Evolutionary conservation across 2,329 filamentous ascomycete genomes (phyloP).

Genomic region (Aspergillus brunneoviolaceus): DNA sequence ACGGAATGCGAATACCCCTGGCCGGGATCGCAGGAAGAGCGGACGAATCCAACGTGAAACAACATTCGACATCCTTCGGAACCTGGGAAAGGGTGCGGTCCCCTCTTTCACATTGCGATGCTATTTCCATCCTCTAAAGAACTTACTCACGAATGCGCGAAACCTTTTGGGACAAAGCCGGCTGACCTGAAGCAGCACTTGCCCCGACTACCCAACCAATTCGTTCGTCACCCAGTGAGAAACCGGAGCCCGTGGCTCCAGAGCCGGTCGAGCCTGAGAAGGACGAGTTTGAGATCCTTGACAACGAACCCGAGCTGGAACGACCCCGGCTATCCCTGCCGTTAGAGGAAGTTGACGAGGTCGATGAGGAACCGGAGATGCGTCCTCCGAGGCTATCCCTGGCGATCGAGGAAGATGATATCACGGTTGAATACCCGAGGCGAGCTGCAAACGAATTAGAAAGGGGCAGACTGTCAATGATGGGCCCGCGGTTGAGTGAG

Average conservation of each 20-base stretch:
- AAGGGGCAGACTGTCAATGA: slow-evolving; percentile 40
- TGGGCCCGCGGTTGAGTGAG: slow-evolving; percentile 51
- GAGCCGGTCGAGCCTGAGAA: slow-evolving; percentile 18
- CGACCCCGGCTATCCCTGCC: slow-evolving; percentile 46
- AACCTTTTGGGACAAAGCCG: neutral
- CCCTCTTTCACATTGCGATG: neutral
- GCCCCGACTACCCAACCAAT: slow-evolving; percentile 50
- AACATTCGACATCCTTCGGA: slow-evolving; percentile 54
- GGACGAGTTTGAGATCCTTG: slow-evolving; percentile 48
- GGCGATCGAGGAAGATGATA: slow-evolving; percentile 48
- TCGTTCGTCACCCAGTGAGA: slow-evolving; percentile 48
- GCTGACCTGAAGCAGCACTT: slow-evolving; percentile 40
- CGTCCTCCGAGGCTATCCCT: slow-evolving; percentile 41
- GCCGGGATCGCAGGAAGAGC: slow-evolving; percentile 51
- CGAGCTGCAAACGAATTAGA: slow-evolving; percentile 41
- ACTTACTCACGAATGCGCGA: too few relatives aligned
- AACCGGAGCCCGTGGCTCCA: slow-evolving; percentile 18
- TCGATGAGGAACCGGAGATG: slow-evolving; percentile 46
- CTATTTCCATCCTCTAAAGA: neutral
- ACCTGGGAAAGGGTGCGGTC: slow-evolving; percentile 51
- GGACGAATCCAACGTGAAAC: slow-evolving; percentile 54
- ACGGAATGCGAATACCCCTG: slow-evolving; percentile 53
- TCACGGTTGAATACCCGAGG: slow-evolving; percentile 47
- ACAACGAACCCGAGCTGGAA: slow-evolving; percentile 48
- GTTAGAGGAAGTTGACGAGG: slow-evolving; percentile 46